Base-by-base conservation (phyloP, 345 rosid genomes). In the Bretschneidera sinensis region DNA sequence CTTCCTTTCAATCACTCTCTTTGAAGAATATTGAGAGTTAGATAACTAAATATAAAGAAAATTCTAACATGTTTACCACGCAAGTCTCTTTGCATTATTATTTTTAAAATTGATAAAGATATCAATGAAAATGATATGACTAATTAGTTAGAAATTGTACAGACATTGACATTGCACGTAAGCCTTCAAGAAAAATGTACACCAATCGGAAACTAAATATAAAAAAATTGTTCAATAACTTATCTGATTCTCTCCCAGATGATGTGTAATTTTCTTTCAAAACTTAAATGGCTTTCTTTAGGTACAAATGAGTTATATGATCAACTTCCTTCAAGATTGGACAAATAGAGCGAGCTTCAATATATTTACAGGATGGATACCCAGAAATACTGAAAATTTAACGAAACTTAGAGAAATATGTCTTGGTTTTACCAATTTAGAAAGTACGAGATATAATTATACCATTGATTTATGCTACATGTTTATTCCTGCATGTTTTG, bases 341-440 rank as follows among this genome's bases (percentile, higher is more conserved):
- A 39, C 17, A 9, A 33, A 17, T 60, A 65, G 25, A 60, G 24
- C 17, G 8, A 60, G 35, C 39, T 67, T 9, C 13, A 64, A 64
- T 24, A 22, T 55, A 28, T 24, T 67, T 21, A 54, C 48, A 0
- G 60, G 67, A 54, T 17, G 24, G n/a, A 60, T 61, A 25, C 61
- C 66, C 15, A 39, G 1, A 11, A 53, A 17, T 10, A 19, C 51
- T 39, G 70, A 43, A 18, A 66, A 66, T 35, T 19, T 66, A 2
- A 66, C 71, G 0, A 28, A 39, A 33, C 59, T 66, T 24, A 4
- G 16, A 39, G 9, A 39, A 39, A 14, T 39, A 4, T 39, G 10
- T 39, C 45, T 39, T 9, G 45, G 45, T 39, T 5, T 1, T 11
- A 39, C 4, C 45, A 39, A 39, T 13, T 11, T 39, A 39, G 9